A percentile compares a stretch with the other conserved stretches of the same genome.
Evolutionary conservation across 2,329 filamentous ascomycete species (phyloP).

Genomic region (Talaromyces sp.): DNA sequence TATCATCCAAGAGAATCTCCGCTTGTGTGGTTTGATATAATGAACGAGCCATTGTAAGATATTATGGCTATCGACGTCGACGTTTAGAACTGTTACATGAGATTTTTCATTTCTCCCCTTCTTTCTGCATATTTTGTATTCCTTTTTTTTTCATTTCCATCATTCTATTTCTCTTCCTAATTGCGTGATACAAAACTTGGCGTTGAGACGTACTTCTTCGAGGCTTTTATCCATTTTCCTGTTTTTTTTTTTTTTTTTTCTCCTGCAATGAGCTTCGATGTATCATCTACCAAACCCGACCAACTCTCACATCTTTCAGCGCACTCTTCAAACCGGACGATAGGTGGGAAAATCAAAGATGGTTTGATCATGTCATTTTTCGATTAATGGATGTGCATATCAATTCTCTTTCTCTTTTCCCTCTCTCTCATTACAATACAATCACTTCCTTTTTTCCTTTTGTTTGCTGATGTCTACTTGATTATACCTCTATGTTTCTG

Average conservation of each 20-base stretch:
- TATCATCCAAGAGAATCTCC: slow-evolving; percentile 99
- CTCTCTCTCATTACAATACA: not conserved
- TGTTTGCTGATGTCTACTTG: not conserved
- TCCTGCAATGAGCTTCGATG: slow-evolving; percentile 17
- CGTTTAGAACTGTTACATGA: slow-evolving; percentile 21
- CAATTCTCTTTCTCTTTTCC: not conserved
- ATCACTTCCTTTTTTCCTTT: not conserved
- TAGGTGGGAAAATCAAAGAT: not conserved
- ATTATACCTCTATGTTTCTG: slow-evolving; percentile 6
- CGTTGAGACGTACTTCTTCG: slow-evolving; percentile 35
- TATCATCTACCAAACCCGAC: slow-evolving; percentile 14
- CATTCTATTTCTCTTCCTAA: slow-evolving; percentile 25
- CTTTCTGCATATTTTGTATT: slow-evolving; percentile 22
- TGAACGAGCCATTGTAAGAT: slow-evolving; percentile 26
- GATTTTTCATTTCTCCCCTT: slow-evolving; percentile 30
- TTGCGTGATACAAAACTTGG: slow-evolving; percentile 34
- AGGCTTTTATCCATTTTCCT: slow-evolving; percentile 32
- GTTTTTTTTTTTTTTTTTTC: slow-evolving; percentile 28
- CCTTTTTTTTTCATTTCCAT: slow-evolving; percentile 14
- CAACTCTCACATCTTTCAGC: not conserved
- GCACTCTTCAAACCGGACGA: not conserved
- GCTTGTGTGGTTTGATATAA: slow-evolving; percentile 95
- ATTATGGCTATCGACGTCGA: slow-evolving; percentile 19
- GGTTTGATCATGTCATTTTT: slow-evolving; percentile 3
- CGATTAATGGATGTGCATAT: slow-evolving; percentile 6